A percentile compares a stretch with the other conserved stretches of the same genome.
These are phyloP conservation scores for Penicillium glabrum DNA, from an alignment of 2,329 filamentous ascomycete genomes.

Conservation along the genomic window DNA sequence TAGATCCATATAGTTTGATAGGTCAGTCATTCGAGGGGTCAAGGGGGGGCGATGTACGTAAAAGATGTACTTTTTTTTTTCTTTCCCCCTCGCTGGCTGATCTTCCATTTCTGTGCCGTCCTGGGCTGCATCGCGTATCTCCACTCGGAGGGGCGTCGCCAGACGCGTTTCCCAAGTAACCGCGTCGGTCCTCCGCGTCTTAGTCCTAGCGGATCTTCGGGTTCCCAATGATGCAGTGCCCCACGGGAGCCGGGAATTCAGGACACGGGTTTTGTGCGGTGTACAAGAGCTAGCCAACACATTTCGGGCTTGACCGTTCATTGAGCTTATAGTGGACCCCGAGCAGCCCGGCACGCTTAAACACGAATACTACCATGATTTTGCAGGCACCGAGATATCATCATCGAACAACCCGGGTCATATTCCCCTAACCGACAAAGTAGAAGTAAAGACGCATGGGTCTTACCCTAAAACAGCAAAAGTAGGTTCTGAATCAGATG, in stretches of 20 bases:
- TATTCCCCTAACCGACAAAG: not conserved
- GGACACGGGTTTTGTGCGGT: conserved; percentile 16
- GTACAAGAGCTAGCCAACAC: conserved; percentile 3
- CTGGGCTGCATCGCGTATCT: conserved; percentile 3
- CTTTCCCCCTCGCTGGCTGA: not conserved
- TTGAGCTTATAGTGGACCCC: not conserved
- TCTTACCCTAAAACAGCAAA: conserved; percentile 1
- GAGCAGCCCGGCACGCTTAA: not conserved
- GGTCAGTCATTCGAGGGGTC: not conserved
- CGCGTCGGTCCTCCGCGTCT: conserved; percentile 22
- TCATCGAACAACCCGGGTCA: not conserved
- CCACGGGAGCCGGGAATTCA: conserved; percentile 21
- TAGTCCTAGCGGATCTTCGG: conserved; percentile 16
- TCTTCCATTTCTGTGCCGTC: conserved; percentile 8
- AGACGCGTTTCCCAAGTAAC: conserved; percentile 31
- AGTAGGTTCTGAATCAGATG: conserved; percentile 10
- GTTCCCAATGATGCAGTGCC: conserved; percentile 19
- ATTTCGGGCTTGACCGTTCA: not conserved
- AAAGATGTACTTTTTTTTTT: not conserved
- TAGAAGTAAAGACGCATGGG: conserved; percentile 2
- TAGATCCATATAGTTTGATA: not conserved
- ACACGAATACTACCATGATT: not conserved
- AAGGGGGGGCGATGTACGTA: not conserved
- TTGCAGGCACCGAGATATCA: not conserved
- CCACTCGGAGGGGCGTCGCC: conserved; percentile 10